phyloP scores from a whole-genome alignment of 176 grass and related monocot species.

The Olyra latifolia region DNA sequence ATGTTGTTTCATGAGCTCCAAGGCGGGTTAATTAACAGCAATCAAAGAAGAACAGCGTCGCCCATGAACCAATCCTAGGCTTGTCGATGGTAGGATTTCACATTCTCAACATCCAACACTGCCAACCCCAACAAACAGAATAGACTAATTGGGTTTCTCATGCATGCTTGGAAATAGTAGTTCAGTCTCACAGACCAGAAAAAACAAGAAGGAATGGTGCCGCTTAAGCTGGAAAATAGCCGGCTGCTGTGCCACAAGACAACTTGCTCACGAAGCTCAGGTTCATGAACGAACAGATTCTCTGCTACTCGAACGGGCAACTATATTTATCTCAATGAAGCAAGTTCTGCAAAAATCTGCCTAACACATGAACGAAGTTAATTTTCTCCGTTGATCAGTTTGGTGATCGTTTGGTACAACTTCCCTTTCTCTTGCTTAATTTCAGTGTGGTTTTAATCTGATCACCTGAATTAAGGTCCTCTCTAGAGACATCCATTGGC shows the following conservation, averaged over 20 bases:
- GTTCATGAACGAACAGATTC: neutral
- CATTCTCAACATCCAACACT: neutral
- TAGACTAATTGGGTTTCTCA: neutral
- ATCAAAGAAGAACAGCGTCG: too few species aligned
- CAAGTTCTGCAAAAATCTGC: neutral
- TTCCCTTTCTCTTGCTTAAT: neutral
- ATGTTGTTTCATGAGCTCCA: too few species aligned
- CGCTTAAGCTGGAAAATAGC: neutral
- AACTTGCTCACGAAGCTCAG: neutral
- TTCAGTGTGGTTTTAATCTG: neutral
- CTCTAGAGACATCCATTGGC: conserved; percentile 12
- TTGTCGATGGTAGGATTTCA: neutral
- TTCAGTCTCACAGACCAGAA: neutral
- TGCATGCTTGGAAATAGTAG: neutral
- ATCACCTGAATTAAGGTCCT: neutral
- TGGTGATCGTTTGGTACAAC: neutral
- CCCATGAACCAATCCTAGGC: too few species aligned
- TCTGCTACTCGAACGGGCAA: neutral
- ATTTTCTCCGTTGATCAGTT: too few species aligned
- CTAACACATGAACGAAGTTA: neutral
- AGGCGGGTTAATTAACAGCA: too few species aligned
- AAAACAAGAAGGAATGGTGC: neutral
- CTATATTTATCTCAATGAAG: too few species aligned
- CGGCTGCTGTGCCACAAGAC: neutral
- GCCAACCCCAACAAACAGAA: neutral